These are phyloP conservation scores for Posidonia australis DNA, from an alignment of 106 monocot species.

Conservation along the genomic window DNA sequence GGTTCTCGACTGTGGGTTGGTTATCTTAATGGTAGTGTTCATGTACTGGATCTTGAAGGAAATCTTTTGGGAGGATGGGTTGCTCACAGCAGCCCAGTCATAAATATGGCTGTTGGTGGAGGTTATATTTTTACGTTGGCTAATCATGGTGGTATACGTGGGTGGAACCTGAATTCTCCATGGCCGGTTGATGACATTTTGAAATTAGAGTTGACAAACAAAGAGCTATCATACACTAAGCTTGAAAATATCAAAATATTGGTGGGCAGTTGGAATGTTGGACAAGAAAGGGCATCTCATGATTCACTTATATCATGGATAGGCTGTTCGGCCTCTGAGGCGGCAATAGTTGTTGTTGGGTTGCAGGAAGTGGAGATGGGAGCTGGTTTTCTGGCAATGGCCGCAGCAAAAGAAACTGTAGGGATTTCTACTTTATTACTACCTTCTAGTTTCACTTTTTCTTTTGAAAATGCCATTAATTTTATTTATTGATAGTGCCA, in stretches of 20 bases:
- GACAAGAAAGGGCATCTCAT: constrained; percentile 73
- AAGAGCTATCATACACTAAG: constrained; percentile 46
- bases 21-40: constrained; percentile 59
- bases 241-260: constrained; percentile 67
- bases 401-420: constrained; percentile 95
- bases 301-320: constrained; percentile 93
- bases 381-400: constrained; percentile 93
- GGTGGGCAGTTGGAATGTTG: constrained; percentile 94
- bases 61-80: constrained; percentile 64
- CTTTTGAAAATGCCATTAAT: too few relatives aligned
- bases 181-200: constrained; percentile 64
- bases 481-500: too few relatives aligned
- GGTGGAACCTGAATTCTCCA: constrained; percentile 72
- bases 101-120: constrained; percentile 67
- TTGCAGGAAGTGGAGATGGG: constrained; percentile 99
- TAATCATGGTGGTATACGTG: constrained; percentile 91
- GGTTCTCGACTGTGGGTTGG: constrained; percentile 77
- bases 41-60: constrained; percentile 77
- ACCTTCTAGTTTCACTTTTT: too few relatives aligned
- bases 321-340: constrained; percentile 55
- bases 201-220: constrained; percentile 42
- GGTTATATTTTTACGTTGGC: constrained; percentile 72
- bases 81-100: constrained; percentile 79
- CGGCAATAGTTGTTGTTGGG: constrained; percentile 79
- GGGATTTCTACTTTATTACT: constrained; percentile 10